These are phyloP conservation scores for Heliamphora exappendiculata DNA, from an alignment of 148 eudicot genomes.

Conservation along the genomic window DNA sequence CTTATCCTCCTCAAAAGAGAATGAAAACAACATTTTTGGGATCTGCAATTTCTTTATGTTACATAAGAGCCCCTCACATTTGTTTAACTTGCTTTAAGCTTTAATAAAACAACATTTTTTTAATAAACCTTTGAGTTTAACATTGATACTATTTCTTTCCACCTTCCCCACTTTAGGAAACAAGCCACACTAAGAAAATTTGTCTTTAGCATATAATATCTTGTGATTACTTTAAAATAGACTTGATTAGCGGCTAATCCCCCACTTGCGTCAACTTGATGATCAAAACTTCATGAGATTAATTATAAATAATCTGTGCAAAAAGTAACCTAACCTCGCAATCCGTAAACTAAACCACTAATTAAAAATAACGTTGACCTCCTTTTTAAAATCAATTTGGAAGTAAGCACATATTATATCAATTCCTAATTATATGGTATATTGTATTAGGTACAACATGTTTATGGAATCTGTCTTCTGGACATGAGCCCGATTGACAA, in stretches of 20 bases:
- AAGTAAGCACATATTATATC: background rate
- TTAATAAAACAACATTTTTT: background rate
- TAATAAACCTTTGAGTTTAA: background rate
- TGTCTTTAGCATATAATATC: background rate
- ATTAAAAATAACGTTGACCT: background rate
- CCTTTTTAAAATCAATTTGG: background rate
- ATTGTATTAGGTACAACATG: background rate
- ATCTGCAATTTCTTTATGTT: background rate
- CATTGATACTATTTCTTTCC: background rate
- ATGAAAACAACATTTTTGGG: background rate
- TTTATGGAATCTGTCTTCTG: background rate
- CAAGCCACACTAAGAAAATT: background rate
- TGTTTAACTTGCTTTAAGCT: background rate
- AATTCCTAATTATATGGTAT: background rate
- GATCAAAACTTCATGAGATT: background rate
- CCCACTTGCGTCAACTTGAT: constrained; percentile 9
- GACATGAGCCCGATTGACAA: background rate
- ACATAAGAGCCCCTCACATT: background rate
- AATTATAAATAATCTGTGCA: background rate
- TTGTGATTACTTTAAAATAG: background rate
- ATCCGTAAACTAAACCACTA: background rate
- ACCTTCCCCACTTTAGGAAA: constrained; percentile 9
- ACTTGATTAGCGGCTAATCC: background rate
- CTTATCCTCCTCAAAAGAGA: background rate
- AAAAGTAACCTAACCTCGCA: background rate